Conservation (phyloP, 805 yeast genomes). For the Metschnikowia colocasiae region DNA sequence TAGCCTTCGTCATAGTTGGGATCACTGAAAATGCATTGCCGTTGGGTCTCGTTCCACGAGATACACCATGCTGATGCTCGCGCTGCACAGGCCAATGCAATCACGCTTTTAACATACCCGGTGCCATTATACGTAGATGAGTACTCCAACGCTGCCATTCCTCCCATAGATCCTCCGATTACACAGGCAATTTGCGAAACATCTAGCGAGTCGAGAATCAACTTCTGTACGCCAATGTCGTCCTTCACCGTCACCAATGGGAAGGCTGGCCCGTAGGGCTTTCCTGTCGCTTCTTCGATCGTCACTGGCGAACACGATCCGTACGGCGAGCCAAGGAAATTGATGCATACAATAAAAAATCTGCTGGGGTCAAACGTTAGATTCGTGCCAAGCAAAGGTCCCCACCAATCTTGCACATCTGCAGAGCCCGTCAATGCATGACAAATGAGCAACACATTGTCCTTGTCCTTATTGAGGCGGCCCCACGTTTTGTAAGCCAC, state of each 20-base stretch:
- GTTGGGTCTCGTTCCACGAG: slow-evolving; percentile 97
- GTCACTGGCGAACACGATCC: slow-evolving; percentile 93
- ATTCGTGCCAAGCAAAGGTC: slow-evolving; percentile 82
- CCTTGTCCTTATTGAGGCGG: slow-evolving; percentile 58
- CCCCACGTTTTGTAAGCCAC: slow-evolving; percentile 98
- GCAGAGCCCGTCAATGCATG: slow-evolving; percentile 96
- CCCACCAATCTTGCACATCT: slow-evolving; percentile 99
- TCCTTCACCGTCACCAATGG: slow-evolving; percentile 93
- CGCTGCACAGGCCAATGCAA: slow-evolving; percentile 91
- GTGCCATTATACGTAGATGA: slow-evolving; percentile 57
- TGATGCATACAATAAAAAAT: slow-evolving; percentile 82
- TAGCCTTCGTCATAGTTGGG: slow-evolving; percentile 92
- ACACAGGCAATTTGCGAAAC: slow-evolving; percentile 79
- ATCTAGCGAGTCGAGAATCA: slow-evolving; percentile 74
- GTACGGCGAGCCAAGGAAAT: slow-evolving; percentile 94
- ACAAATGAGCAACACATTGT: slow-evolving; percentile 84
- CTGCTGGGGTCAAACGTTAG: slow-evolving; percentile 88
- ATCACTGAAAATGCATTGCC: slow-evolving; percentile 93
- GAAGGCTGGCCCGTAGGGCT: slow-evolving; percentile 88
- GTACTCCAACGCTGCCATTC: slow-evolving; percentile 92
- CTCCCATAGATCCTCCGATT: slow-evolving; percentile 99
- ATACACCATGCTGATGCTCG: slow-evolving; percentile 98
- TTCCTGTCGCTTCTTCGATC: slow-evolving; percentile 68
- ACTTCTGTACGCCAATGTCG: slow-evolving; percentile 75
- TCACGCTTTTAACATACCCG: slow-evolving; percentile 63